phyloP scores from a whole-genome alignment of 345 rosid genomes.

The Bruguiera gymnorhiza region DNA sequence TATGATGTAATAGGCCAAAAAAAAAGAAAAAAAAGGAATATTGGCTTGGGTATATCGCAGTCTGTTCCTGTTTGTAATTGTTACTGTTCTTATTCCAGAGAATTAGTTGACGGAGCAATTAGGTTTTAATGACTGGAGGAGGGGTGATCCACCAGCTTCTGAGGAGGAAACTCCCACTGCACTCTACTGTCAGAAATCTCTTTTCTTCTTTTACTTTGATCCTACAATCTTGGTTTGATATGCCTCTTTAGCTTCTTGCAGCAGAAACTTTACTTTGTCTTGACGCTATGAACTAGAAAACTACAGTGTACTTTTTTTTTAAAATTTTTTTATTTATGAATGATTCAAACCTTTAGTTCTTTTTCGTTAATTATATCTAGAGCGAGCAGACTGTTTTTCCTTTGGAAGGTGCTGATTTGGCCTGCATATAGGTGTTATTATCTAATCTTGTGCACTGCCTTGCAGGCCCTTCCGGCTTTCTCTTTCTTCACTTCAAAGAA shows the following conservation, averaged over 20 bases:
- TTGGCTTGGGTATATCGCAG: neutral
- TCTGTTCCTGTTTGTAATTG: neutral
- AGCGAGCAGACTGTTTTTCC: neutral
- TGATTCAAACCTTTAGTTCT: neutral
- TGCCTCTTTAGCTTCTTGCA: neutral
- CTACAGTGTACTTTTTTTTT: neutral
- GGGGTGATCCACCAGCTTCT: conserved; percentile 84
- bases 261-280: neutral
- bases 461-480: conserved; percentile 54
- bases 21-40: too few species aligned
- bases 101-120: conserved; percentile 33
- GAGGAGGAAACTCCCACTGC: conserved; percentile 71
- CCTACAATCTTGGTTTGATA: neutral
- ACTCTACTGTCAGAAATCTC: conserved; percentile 47
- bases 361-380: neutral
- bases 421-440: neutral
- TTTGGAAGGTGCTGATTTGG: neutral
- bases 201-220: neutral
- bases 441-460: conserved; percentile 12
- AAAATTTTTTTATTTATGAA: too few species aligned
- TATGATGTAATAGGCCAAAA: too few species aligned
- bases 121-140: conserved; percentile 68
- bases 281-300: neutral
- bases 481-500: conserved; percentile 65
- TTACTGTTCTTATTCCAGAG: conserved; percentile 23